Evolutionary conservation across 805 yeast species (phyloP).

Genomic region (Teunomyces tritomae): DNA sequence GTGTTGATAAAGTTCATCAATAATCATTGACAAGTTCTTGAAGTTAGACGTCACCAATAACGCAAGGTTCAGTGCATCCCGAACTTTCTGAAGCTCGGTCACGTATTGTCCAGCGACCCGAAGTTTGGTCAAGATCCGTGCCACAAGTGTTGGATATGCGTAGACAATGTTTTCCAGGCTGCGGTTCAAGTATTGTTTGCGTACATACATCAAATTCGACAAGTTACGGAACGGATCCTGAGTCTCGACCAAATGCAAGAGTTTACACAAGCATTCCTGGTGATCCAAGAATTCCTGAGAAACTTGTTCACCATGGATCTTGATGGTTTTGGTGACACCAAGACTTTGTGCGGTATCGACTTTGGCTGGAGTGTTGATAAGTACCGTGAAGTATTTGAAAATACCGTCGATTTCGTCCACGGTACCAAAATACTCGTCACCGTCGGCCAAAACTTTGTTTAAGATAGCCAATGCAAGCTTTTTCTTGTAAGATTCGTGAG

Average conservation of each 20-base stretch:
- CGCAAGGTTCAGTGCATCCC: conserved; percentile 20
- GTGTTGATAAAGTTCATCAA: conserved; percentile 59
- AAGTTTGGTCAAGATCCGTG: conserved; percentile 57
- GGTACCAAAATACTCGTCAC: conserved; percentile 30
- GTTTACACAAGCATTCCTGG: conserved; percentile 65
- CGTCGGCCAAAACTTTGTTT: conserved; percentile 46
- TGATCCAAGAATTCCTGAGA: conserved; percentile 40
- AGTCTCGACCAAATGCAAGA: conserved; percentile 61
- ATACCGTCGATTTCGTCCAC: conserved; percentile 56
- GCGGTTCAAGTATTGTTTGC: conserved; percentile 47
- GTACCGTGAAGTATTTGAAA: conserved; percentile 54
- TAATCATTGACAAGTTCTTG: conserved; percentile 67
- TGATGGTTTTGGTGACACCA: conserved; percentile 36
- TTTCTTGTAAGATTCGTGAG: conserved; percentile 51
- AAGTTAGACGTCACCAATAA: conserved; percentile 51
- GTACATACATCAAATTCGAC: conserved; percentile 31
- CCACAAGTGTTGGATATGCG: conserved; percentile 76
- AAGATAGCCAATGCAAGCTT: conserved; percentile 61
- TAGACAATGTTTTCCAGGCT: conserved; percentile 57
- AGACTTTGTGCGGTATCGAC: conserved; percentile 37
- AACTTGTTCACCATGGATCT: conserved; percentile 27
- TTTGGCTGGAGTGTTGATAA: conserved; percentile 42
- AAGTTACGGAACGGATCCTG: conserved; percentile 39
- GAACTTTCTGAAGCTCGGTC: conserved; percentile 30
- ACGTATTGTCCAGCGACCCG: conserved; percentile 39